These are phyloP conservation scores for Laetiporus sulphureus DNA, from an alignment of 1,284 basidiomycete genomes.

Conservation along the genomic window DNA sequence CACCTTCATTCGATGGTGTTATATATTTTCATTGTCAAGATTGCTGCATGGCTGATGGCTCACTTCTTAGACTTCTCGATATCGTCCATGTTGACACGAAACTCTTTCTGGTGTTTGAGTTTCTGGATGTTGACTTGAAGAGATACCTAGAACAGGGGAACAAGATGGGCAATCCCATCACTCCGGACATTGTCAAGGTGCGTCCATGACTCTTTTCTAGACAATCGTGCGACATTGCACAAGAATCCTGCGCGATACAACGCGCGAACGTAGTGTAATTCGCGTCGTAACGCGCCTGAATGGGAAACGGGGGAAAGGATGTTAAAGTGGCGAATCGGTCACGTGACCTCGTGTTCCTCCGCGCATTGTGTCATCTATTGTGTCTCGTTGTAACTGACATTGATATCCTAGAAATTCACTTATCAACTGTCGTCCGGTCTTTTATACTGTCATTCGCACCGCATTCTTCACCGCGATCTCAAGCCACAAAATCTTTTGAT, in stretches of 20 bases:
- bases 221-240: too few relatives aligned
- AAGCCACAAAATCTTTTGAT: conserved; percentile 98
- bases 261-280: too few relatives aligned
- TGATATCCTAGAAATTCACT: conserved; percentile 72
- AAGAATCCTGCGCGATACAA: too few relatives aligned
- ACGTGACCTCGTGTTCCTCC: conserved; percentile 20
- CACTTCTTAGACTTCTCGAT: conserved; percentile 75
- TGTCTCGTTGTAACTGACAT: background rate
- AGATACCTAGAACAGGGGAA: conserved; percentile 92
- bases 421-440: conserved; percentile 84
- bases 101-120: conserved; percentile 96
- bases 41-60: too few relatives aligned
- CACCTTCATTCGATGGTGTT: too few relatives aligned
- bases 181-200: conserved; percentile 84
- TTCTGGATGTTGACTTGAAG: conserved; percentile 91
- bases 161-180: conserved; percentile 60
- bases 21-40: too few relatives aligned
- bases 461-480: conserved; percentile 94
- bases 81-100: conserved; percentile 97
- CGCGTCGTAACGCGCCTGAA: conserved; percentile 26
- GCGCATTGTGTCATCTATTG: background rate
- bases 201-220: too few relatives aligned
- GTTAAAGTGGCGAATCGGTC: conserved; percentile 12
- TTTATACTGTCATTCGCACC: conserved; percentile 92
- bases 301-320: too few relatives aligned